Percentiles rank a stretch among this genome's conserved stretches.
Conservation (phyloP, 495 filamentous ascomycete genomes). For the Symbiotaphrina buchneri region DNA sequence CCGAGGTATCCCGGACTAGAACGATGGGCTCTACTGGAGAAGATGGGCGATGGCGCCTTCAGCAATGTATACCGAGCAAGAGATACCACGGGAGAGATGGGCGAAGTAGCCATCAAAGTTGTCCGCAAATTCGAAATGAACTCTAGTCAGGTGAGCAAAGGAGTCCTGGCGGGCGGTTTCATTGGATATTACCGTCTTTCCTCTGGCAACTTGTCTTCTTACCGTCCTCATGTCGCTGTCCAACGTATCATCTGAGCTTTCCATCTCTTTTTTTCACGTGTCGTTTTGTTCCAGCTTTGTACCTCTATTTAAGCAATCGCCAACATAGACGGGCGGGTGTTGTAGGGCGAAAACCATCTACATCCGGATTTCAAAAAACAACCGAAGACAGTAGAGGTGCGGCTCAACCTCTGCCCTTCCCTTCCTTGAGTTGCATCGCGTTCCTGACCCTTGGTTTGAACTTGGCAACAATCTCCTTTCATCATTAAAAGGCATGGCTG, state of each 20-base stretch:
- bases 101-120: slow-evolving; percentile 92
- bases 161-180: slow-evolving; percentile 7
- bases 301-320: slow-evolving; percentile 15
- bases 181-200: slow-evolving; percentile 9
- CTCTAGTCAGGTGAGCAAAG: slow-evolving; percentile 85
- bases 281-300: slow-evolving; percentile 7
- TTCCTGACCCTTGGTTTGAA: too few relatives aligned
- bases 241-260: neutral
- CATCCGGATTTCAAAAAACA: slow-evolving; percentile 91
- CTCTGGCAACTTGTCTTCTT: too few relatives aligned
- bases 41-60: slow-evolving; percentile 98
- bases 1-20: slow-evolving; percentile 84
- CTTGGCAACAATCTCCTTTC: too few relatives aligned
- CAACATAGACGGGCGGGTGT: slow-evolving; percentile 14
- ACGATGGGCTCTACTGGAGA: slow-evolving; percentile 73
- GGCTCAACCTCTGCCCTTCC: slow-evolving; percentile 19
- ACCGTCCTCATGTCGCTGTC: neutral
- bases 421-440: too few relatives aligned
- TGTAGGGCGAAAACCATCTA: slow-evolving; percentile 63
- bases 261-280: neutral
- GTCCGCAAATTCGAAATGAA: slow-evolving; percentile 99
- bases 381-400: slow-evolving; percentile 93
- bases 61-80: slow-evolving; percentile 90
- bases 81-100: slow-evolving; percentile 42
- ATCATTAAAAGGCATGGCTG: slow-evolving; percentile 6